Evolutionary conservation across 352 stramenopile genomes (phyloP), one percentile per base, ranked within the genome.

Genomic region (Globisporangium paddicum): DNA sequence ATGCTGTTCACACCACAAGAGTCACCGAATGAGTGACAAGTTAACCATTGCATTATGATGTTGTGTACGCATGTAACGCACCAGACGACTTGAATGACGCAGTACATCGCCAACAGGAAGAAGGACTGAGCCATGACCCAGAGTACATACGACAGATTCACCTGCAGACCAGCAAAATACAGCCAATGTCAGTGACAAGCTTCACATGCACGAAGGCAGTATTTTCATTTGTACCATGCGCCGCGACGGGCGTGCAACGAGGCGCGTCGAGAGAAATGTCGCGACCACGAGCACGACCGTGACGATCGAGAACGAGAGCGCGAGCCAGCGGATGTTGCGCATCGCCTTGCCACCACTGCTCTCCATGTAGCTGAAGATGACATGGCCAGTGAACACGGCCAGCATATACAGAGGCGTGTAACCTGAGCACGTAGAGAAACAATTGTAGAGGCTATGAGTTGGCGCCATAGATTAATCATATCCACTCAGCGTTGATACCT

Each of bases 331-430:
- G 52, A 86, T 72, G 62, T 86, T 90, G 25, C 78, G 77, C 38
- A 86, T 68, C 6, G 69, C 62, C 61, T 89, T 87, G 37, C 62
- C 72, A 26, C 67, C 77, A 52, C 86, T 85, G 32, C 32, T 62
- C 45, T 88, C 72, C 65, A 89, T 82, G 65, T 80, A 81, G 54
- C 76, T 63, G 50, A 94, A 92, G 49, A 90, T 75, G 45, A 78
- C 59, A 58, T 85, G 69, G 3, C 83, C 87, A 3, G 75, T 54
- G 46, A 65, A 86, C 18, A 93, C 72, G 5, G 83, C 63, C 32
- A 93, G 58, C 59, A 97, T 76, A 66, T 97, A 96, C 13, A 99
- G 67, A 49, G 82, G 73, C 34, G 90, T 73, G 71, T 99, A 99
- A 34, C 95, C 96, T 82, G 79, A 23, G n/a, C 14, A 45, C 11